These are phyloP conservation scores for Phaeosphaeria sp. DNA, from an alignment of 2,329 filamentous ascomycete genomes.

Conservation along the genomic window DNA sequence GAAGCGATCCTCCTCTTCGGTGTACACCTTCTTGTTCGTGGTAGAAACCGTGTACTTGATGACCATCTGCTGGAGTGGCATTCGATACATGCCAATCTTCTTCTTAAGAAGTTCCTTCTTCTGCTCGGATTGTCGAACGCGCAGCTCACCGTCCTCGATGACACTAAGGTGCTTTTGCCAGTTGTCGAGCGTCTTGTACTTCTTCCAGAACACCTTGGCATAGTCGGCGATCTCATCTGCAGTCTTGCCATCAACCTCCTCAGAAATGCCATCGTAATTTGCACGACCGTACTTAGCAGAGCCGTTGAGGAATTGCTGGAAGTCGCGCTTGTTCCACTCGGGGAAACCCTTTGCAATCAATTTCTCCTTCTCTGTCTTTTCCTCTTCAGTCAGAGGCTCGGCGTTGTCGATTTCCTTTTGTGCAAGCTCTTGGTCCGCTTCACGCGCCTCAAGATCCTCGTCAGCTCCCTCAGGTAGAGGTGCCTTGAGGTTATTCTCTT, in stretches of 20 bases:
- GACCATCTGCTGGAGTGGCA: conserved; percentile 95
- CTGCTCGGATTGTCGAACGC: conserved; percentile 84
- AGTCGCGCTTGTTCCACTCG: conserved; percentile 96
- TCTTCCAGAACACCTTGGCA: conserved; percentile 94
- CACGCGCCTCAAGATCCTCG: conserved; percentile 82
- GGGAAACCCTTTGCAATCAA: conserved; percentile 86
- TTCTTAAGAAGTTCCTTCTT: conserved; percentile 91
- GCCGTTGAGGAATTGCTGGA: conserved; percentile 97
- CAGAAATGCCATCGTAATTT: conserved; percentile 83
- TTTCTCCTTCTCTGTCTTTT: conserved; percentile 82
- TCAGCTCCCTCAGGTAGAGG: conserved; percentile 88
- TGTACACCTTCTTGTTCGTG: conserved; percentile 99
- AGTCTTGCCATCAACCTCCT: conserved; percentile 90
- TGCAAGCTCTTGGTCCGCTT: conserved; percentile 84
- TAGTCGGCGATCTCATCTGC: conserved; percentile 86
- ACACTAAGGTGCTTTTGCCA: conserved; percentile 87
- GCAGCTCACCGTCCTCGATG: conserved; percentile 92
- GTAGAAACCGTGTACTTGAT: conserved; percentile 99
- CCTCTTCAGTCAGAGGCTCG: conserved; percentile 84
- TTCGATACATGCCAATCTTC: conserved; percentile 97
- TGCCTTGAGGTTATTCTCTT: conserved; percentile 95
- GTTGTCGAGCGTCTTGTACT: conserved; percentile 88
- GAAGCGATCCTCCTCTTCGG: conserved; percentile 96
- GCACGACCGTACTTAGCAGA: conserved; percentile 90
- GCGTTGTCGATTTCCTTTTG: conserved; percentile 95